Conservation (phyloP, 2,329 filamentous ascomycete species). For the Blastomyces gilchristii region DNA sequence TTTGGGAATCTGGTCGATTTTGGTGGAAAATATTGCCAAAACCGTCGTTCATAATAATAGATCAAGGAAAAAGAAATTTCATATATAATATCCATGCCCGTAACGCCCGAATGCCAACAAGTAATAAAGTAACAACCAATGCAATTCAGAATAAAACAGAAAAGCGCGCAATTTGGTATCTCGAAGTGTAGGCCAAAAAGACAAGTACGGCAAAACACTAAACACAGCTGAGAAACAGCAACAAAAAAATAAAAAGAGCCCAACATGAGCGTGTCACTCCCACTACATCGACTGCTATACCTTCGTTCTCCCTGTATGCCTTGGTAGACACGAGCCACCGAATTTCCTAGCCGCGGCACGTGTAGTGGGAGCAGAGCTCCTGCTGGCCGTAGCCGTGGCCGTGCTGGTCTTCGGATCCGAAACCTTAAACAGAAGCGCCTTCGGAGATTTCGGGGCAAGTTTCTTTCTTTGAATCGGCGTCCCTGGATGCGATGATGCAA, state of each 20-base stretch:
- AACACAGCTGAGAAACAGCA: neutral
- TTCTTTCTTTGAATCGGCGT: constrained; percentile 27
- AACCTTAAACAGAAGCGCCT: constrained; percentile 9
- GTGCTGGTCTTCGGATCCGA: constrained; percentile 2
- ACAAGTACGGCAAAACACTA: neutral
- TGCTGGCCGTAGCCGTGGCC: neutral
- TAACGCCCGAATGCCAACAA: neutral
- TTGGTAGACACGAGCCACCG: constrained; percentile 1
- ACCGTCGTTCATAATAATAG: neutral
- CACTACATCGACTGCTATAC: neutral
- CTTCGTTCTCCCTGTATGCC: neutral
- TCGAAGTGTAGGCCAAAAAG: neutral
- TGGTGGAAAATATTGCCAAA: neutral
- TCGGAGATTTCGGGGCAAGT: constrained; percentile 27
- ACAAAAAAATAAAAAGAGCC: neutral
- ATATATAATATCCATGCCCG: neutral
- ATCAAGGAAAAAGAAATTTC: neutral
- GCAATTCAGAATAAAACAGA: neutral
- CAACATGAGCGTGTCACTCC: neutral
- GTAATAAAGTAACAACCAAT: neutral
- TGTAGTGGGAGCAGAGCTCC: neutral
- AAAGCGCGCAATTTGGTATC: constrained; percentile 1
- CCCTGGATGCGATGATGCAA: constrained; percentile 11
- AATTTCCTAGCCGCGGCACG: neutral
- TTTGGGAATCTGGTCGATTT: neutral